phyloP scores from a whole-genome alignment of 495 filamentous ascomycete species.

The Penicillium silybi region DNA sequence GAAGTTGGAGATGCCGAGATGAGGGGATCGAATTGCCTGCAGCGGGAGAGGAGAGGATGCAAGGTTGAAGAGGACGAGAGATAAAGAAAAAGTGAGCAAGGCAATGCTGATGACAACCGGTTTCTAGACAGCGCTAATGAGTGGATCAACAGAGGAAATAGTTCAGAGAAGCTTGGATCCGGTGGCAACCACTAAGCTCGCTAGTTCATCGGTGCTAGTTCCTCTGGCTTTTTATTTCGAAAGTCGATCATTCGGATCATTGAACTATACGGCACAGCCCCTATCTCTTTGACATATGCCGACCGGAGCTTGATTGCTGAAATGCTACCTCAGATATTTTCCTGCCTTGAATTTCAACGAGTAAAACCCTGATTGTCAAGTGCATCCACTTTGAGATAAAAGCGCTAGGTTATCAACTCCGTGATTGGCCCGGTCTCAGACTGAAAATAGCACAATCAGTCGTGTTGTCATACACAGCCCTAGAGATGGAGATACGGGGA shows the following conservation, averaged over 20 bases:
- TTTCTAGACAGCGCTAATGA: neutral
- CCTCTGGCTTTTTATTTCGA: neutral
- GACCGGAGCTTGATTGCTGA: neutral
- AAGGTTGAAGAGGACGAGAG: slow-evolving; percentile 11
- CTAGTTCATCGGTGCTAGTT: neutral
- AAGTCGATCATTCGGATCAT: neutral
- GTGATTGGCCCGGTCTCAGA: slow-evolving; percentile 16
- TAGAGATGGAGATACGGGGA: neutral
- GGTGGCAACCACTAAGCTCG: neutral
- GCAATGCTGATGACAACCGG: neutral
- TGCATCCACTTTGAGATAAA: neutral
- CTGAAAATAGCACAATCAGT: slow-evolving; percentile 20
- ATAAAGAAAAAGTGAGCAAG: neutral
- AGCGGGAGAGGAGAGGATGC: neutral
- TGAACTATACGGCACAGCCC: neutral
- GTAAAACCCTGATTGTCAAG: neutral
- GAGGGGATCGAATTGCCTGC: slow-evolving; percentile 8
- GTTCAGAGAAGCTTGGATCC: neutral
- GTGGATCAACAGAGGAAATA: neutral
- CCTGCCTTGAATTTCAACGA: neutral
- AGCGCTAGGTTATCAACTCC: neutral
- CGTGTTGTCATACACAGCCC: slow-evolving; percentile 15
- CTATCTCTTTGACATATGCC: neutral
- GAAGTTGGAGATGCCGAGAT: slow-evolving; percentile 12
- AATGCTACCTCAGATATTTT: neutral